Evolutionary conservation across 1,139 yeast genomes (phyloP).

Genomic region (Protomyces inouyei): DNA sequence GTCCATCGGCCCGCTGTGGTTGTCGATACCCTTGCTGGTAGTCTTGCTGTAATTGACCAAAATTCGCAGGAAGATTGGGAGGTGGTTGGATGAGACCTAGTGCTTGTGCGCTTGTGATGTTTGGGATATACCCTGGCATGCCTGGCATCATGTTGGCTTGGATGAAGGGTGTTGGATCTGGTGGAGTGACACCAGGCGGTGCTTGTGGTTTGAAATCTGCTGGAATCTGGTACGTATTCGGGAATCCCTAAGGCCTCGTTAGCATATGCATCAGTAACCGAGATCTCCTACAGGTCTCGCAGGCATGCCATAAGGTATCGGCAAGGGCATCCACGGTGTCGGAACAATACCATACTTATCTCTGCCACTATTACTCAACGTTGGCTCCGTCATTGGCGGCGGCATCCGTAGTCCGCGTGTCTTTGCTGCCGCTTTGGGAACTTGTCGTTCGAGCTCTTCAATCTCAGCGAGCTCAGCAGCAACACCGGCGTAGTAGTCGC

Average conservation of each 20-base stretch:
- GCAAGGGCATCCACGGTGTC: slow-evolving; percentile 34
- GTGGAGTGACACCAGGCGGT: slow-evolving; percentile 29
- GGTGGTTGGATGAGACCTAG: slow-evolving; percentile 17
- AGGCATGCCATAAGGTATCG: slow-evolving; percentile 32
- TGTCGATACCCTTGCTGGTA: slow-evolving; percentile 17
- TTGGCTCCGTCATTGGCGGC: slow-evolving; percentile 19
- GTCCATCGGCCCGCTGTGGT: neutral
- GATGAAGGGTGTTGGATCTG: slow-evolving; percentile 26
- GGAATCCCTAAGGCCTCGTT: slow-evolving; percentile 20
- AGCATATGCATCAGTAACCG: slow-evolving; percentile 17
- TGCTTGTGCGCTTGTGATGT: neutral
- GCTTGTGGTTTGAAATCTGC: slow-evolving; percentile 19
- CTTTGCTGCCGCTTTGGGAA: slow-evolving; percentile 33
- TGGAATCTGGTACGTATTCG: slow-evolving; percentile 8
- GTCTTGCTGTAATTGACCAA: slow-evolving; percentile 23
- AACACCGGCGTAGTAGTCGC: slow-evolving; percentile 63
- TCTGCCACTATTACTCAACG: neutral
- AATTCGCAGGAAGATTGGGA: slow-evolving; percentile 22
- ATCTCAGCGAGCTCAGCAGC: slow-evolving; percentile 34
- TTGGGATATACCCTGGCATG: slow-evolving; percentile 1
- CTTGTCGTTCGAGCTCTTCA: slow-evolving; percentile 30
- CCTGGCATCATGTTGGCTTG: slow-evolving; percentile 10
- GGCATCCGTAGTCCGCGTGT: slow-evolving; percentile 30
- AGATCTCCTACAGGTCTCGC: slow-evolving; percentile 28
- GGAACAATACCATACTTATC: slow-evolving; percentile 34